Evolutionary conservation across 1,284 basidiomycete species (phyloP).

Genomic region (Tilletia horrida): DNA sequence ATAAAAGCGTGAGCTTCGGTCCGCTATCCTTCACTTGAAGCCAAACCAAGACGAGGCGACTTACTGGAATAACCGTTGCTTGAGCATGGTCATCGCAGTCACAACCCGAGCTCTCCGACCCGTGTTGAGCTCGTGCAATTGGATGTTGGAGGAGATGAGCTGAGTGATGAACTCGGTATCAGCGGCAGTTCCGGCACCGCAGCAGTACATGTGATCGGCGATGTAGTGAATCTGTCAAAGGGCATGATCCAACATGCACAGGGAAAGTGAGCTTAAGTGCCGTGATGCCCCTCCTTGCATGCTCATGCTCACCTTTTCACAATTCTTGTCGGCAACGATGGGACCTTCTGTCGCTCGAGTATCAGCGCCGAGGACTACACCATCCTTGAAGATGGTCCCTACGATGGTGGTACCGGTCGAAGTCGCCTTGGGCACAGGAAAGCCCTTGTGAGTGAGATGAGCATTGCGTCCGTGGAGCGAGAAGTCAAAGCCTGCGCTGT

Average conservation of each 20-base stretch:
- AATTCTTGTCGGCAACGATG: slow-evolving; percentile 99
- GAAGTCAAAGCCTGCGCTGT: slow-evolving; percentile 65
- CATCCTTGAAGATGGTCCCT: slow-evolving; percentile 85
- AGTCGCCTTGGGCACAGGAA: slow-evolving; percentile 59
- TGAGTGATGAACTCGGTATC: slow-evolving; percentile 81
- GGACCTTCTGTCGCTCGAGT: slow-evolving; percentile 90
- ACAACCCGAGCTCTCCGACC: slow-evolving; percentile 67
- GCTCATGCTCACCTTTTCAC: slow-evolving; percentile 77
- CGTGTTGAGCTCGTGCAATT: slow-evolving; percentile 52
- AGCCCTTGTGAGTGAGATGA: slow-evolving; percentile 67
- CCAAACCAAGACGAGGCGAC: slow-evolving; percentile 42
- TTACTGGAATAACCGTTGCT: slow-evolving; percentile 77
- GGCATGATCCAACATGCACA: background rate
- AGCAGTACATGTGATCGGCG: slow-evolving; percentile 73
- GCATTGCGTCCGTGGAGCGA: slow-evolving; percentile 72
- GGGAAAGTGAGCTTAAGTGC: too few species aligned
- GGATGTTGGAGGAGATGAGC: slow-evolving; percentile 52
- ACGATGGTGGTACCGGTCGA: slow-evolving; percentile 89
- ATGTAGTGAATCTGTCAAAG: slow-evolving; percentile 77
- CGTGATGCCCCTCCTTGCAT: background rate
- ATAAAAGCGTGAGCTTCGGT: too few species aligned
- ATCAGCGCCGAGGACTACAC: slow-evolving; percentile 92
- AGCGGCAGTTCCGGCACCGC: slow-evolving; percentile 95
- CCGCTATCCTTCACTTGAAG: too few species aligned
- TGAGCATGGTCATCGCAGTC: slow-evolving; percentile 97